Evolutionary conservation across 331 rosid species (phyloP).

Genomic region (Malus hybrid): DNA sequence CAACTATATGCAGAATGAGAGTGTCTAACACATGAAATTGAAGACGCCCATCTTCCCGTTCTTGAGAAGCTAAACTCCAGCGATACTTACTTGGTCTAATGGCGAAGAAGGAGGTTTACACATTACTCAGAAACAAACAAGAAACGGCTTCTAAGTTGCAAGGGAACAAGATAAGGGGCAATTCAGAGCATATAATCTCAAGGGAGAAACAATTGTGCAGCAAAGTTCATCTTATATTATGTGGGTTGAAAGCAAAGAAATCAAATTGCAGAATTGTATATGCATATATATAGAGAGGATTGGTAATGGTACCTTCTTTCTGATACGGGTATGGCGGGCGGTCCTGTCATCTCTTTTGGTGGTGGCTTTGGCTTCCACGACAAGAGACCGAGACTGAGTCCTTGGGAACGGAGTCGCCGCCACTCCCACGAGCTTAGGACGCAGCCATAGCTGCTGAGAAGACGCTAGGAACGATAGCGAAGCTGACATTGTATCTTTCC

Average conservation of each 20-base stretch:
- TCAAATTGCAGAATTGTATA: background rate
- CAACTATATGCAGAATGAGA: too few relatives aligned
- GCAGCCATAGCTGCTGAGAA: conserved; percentile 13
- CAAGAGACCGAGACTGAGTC: conserved; percentile 23
- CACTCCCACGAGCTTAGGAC: conserved; percentile 2
- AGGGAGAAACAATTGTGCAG: background rate
- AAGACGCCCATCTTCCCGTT: background rate
- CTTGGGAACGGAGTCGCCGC: conserved; percentile 1
- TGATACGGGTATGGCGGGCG: conserved; percentile 81
- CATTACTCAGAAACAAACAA: background rate
- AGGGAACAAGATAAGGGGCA: background rate
- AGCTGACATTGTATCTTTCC: conserved; percentile 7
- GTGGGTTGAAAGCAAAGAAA: background rate
- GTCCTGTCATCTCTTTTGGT: conserved; percentile 67
- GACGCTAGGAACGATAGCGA: conserved; percentile 8
- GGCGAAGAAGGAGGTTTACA: background rate
- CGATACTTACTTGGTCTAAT: too few relatives aligned
- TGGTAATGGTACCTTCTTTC: conserved; percentile 77
- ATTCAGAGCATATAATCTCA: background rate
- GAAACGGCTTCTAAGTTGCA: background rate
- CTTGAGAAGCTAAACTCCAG: background rate
- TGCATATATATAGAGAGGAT: too few relatives aligned
- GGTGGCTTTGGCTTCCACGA: conserved; percentile 45
- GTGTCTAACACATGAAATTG: background rate
- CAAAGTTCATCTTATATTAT: background rate